Evolutionary conservation across 1,284 basidiomycete genomes (phyloP).

Genomic region (Calocybe gambosa): DNA sequence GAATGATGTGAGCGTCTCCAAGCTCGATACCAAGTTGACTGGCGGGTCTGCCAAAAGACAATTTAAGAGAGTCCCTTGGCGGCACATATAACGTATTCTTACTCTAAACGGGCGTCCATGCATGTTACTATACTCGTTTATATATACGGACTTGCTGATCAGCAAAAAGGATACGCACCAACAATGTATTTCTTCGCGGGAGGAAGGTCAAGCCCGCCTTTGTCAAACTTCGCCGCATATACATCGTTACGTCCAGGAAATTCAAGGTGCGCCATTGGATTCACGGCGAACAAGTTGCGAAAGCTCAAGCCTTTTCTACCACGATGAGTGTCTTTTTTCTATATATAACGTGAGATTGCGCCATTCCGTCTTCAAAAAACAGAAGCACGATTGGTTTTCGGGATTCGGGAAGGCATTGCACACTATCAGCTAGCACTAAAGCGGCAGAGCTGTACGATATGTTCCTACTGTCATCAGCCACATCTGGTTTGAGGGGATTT

Average conservation of each 20-base stretch:
- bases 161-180: slow-evolving; percentile 24
- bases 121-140: slow-evolving; percentile 45
- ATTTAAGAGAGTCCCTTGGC: not conserved
- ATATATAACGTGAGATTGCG: slow-evolving; percentile 3
- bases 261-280: slow-evolving; percentile 31
- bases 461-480: not conserved
- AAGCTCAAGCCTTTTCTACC: not conserved
- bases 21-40: slow-evolving; percentile 54
- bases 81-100: slow-evolving; percentile 24
- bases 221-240: slow-evolving; percentile 30
- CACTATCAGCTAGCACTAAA: no score
- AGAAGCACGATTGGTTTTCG: not conserved
- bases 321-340: not conserved
- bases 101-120: slow-evolving; percentile 66
- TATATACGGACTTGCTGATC: not conserved
- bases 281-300: slow-evolving; percentile 20
- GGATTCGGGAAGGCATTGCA: not conserved
- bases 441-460: no score
- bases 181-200: slow-evolving; percentile 47
- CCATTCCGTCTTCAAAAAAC: slow-evolving; percentile 1
- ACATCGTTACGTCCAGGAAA: slow-evolving; percentile 20
- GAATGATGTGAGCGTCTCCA: slow-evolving; percentile 65
- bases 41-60: slow-evolving; percentile 36
- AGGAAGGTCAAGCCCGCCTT: slow-evolving; percentile 38
- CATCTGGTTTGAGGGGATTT: not conserved